Base-by-base conservation (phyloP, 345 rosid species). In the Eucalyptus marginata region DNA sequence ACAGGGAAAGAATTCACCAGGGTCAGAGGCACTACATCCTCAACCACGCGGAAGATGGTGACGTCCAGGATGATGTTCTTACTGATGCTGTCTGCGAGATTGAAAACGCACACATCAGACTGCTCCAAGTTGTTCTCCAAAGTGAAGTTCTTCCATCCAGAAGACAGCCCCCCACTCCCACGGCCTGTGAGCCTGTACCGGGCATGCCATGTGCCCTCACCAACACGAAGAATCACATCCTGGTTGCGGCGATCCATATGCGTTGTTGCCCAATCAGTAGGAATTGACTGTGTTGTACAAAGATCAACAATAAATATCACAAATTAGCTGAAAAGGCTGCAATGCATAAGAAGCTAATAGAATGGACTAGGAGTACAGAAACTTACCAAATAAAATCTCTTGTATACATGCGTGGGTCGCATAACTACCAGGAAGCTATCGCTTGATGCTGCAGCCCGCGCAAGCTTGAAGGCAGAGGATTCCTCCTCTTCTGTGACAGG, bases 111-210 rank as follows among this genome's bases (percentile, higher is more conserved):
- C 17, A 89, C 95, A 86, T 94, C 97, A 88, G 83, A 90, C 89
- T 92, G 93, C 12, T 90, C 88, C 24, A 94, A 88, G 81, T 92
- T 90, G 93, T 93, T 95, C 13, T 93, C 96, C 10, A 59, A 17
- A 13, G 91, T 94, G 80, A 95, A 94, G 14, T 71, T 89, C 94
- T 56, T 94, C 97, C 96, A 94, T 27, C 96, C 97, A 56, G 87
- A 59, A 13, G 93, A 50, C 47, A 95, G 87, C 36, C 94, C 92
- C 88, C 95, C 97, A 44, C 64, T 84, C 27, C 86, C 83, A 7
- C 90, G 92, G 20, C 46, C 47, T 22, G 89, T 85, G 40, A 87
- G 88, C 76, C 89, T 90, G 62, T 83, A 86, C 64, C 88, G 87
- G 66, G 89, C 59, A 47, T n/a, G 46, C 95, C 96, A 95, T 27